Percentiles rank a stretch among this genome's conserved stretches.
phyloP scores from a whole-genome alignment of 2,329 filamentous ascomycete species.

The Whalleya microplaca region DNA sequence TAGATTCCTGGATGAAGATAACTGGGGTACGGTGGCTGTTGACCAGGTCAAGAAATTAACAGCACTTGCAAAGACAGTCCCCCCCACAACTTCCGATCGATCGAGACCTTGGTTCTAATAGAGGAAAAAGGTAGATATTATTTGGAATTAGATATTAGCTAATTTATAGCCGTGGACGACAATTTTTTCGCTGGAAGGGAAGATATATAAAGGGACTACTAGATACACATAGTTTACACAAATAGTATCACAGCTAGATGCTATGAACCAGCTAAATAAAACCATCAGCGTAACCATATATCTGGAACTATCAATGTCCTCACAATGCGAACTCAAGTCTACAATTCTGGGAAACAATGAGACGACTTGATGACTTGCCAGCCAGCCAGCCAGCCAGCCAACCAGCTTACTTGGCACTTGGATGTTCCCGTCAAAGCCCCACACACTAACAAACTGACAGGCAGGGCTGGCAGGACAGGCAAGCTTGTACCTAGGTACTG shows the following conservation, averaged over 20 bases:
- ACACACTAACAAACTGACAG: too few relatives aligned
- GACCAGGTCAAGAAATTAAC: conserved; percentile 31
- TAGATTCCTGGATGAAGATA: conserved; percentile 24
- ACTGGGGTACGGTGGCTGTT: conserved; percentile 34
- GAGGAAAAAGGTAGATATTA: neutral
- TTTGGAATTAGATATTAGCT: neutral
- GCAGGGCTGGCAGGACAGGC: neutral
- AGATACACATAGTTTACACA: neutral
- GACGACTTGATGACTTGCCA: too few relatives aligned
- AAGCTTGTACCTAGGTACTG: neutral
- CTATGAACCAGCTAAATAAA: too few relatives aligned
- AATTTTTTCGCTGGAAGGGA: neutral
- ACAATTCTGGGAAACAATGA: too few relatives aligned
- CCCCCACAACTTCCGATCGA: conserved; percentile 1
- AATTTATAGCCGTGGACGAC: neutral
- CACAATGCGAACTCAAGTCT: too few relatives aligned
- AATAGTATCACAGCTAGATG: neutral
- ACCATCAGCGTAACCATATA: too few relatives aligned
- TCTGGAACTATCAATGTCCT: too few relatives aligned
- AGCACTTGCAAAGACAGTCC: conserved; percentile 26
- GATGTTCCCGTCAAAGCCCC: too few relatives aligned
- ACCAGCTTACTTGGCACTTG: too few relatives aligned
- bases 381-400: too few relatives aligned
- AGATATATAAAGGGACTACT: neutral
- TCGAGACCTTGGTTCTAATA: neutral